Percentiles rank a stretch among this genome's conserved stretches.
These are phyloP conservation scores for Fusarium pseudograminearum DNA, from an alignment of 2,329 filamentous ascomycete species.

Conservation along the genomic window DNA sequence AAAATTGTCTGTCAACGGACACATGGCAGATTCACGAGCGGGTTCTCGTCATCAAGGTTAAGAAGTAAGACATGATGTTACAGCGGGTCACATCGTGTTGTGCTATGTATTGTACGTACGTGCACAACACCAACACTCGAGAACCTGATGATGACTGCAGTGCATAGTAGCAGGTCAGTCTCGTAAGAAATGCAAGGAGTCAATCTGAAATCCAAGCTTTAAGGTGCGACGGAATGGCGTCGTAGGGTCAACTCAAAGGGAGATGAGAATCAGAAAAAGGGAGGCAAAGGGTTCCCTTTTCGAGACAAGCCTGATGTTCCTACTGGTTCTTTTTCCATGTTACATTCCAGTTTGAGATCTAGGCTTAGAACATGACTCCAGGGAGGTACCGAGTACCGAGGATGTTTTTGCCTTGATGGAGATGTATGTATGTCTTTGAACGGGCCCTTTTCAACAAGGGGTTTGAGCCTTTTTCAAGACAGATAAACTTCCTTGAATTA, in stretches of 20 bases:
- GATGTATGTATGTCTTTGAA: neutral
- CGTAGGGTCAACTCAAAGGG: conserved; percentile 4
- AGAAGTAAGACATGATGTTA: conserved; percentile 5
- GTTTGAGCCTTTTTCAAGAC: neutral
- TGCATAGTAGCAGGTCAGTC: neutral
- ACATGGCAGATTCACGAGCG: conserved; percentile 3
- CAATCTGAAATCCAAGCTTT: neutral
- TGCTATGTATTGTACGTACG: neutral
- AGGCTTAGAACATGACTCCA: conserved; percentile 17
- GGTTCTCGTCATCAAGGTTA: neutral
- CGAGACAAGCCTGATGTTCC: neutral
- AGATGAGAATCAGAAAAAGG: conserved; percentile 2
- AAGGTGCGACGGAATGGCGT: neutral
- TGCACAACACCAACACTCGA: neutral
- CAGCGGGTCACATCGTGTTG: conserved; percentile 2
- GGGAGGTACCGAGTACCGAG: conserved; percentile 22
- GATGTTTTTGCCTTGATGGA: conserved; percentile 8
- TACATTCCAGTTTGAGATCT: conserved; percentile 17
- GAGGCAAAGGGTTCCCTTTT: conserved; percentile 4
- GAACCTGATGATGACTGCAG: neutral
- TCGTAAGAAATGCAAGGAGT: neutral
- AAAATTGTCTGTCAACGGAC: neutral
- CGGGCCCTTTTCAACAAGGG: neutral
- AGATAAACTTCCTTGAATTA: neutral
- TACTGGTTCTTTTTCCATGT: conserved; percentile 9